Percentiles rank a stretch among this genome's conserved stretches.
Evolutionary conservation across 441 rosid genomes (phyloP).

Genomic region (Geranium incanum): DNA sequence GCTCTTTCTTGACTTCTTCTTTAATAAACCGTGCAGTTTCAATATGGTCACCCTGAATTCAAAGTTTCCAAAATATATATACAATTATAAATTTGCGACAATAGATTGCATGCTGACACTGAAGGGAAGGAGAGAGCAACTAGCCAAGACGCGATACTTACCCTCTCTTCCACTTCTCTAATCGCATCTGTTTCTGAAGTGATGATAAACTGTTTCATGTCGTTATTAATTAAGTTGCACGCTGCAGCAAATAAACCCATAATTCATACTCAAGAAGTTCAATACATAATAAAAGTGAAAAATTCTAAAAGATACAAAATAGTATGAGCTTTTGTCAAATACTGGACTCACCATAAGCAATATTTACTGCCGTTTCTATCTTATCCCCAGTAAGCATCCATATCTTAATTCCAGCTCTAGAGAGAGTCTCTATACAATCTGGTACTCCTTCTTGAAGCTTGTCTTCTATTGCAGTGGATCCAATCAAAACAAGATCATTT

Average conservation of each 20-base stretch:
- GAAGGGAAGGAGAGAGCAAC: constrained; percentile 6
- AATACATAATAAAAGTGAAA: constrained; percentile 15
- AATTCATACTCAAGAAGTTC: constrained; percentile 20
- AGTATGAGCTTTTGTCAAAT: neutral
- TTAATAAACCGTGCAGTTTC: constrained; percentile 83
- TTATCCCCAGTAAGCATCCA: constrained; percentile 99
- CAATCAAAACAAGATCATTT: constrained; percentile 83
- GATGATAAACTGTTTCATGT: constrained; percentile 67
- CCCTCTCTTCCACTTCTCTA: constrained; percentile 88
- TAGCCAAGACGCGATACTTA: constrained; percentile 28
- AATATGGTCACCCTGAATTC: constrained; percentile 53
- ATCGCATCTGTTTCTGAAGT: constrained; percentile 82
- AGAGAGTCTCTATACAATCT: constrained; percentile 89
- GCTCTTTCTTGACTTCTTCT: constrained; percentile 74
- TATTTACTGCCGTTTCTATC: constrained; percentile 98
- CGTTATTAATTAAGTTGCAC: constrained; percentile 79
- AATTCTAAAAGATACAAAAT: constrained; percentile 10
- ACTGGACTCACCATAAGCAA: constrained; percentile 74
- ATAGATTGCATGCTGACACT: constrained; percentile 11
- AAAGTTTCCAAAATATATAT: constrained; percentile 12
- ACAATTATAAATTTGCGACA: neutral
- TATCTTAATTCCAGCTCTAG: constrained; percentile 97
- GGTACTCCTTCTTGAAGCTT: constrained; percentile 99
- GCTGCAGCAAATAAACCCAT: constrained; percentile 38
- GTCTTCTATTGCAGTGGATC: constrained; percentile 99